Percentiles rank a stretch among this genome's conserved stretches.
Evolutionary conservation across 306 rosid genomes (phyloP).

Genomic region (barrel medic (Medicago truncatula)): MtrunA17r5.0-ANR NC_053043.1:26443001-26443500

Average conservation of each 20-base stretch:
- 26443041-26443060: slow-evolving; percentile 94
- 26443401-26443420: slow-evolving; percentile 63
- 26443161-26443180: neutral
- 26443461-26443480: too few relatives aligned
- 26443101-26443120: slow-evolving; percentile 82
- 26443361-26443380: slow-evolving; percentile 14
- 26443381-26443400: slow-evolving; percentile 30
- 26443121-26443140: slow-evolving; percentile 94
- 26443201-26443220: neutral
- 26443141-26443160: slow-evolving; percentile 84
- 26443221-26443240: too few relatives aligned
- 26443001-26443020: slow-evolving; percentile 89
- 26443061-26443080: slow-evolving; percentile 94
- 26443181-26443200: neutral
- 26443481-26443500: too few relatives aligned
- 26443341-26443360: neutral
- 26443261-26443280: neutral
- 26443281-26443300: neutral
- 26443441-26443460: too few relatives aligned
- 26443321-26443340: neutral
- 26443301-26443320: neutral
- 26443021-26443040: slow-evolving; percentile 92
- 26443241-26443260: neutral
- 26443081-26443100: slow-evolving; percentile 94
- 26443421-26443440: too few relatives aligned